Base-by-base conservation (phyloP, 2,329 filamentous ascomycete species). In the Xylaria multiplex region DNA sequence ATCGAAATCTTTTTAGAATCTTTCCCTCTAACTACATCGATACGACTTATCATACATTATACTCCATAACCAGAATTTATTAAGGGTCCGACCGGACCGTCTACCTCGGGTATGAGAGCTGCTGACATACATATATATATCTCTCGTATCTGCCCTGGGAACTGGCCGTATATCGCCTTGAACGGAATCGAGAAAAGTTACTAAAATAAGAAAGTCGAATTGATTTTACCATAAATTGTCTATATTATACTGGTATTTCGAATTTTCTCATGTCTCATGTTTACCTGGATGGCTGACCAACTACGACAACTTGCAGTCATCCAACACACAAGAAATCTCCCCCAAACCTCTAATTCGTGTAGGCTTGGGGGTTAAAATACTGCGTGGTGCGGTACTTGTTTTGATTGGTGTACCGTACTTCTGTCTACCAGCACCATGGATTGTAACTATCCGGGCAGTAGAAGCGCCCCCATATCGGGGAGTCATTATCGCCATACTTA, bases 401-500 rank as follows among this genome's bases (percentile, higher is more conserved):
- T 54, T 22, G 30, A 40, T 57, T 57, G 24, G 35, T 4, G 37
- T 57, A n/a, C 45, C 46, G 45, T 27, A 35, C 19, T 32, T 19
- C 42, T n/a, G 7, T 49, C 57, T 62, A 58, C 63, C 59, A 35
- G 58, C 53, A 61, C 58, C 58, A 46, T 58, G 63, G 63, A 54
- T 62, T 58, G 27, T 49, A 27, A 53, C 40, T 30, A 50, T 59
- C 58, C 40, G 57, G 59, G 53, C 27, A 27, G 27, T 27, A 27
- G 27, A 5, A 5, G 27, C 35, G 35, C 45, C 37, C 43, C 55
- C 40, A 59, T 54, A 49, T 24, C 56, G 24, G 50, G 43, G 37
- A 43, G 58, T 16, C 42, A 42, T 53, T 5, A 57, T 16, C 9
- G 37, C 48, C 43, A 22, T 13, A 24, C 24, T 40, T 13, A 40